phyloP scores from a whole-genome alignment of 2,329 filamentous ascomycete species.

The Fusarium hainanense region DNA sequence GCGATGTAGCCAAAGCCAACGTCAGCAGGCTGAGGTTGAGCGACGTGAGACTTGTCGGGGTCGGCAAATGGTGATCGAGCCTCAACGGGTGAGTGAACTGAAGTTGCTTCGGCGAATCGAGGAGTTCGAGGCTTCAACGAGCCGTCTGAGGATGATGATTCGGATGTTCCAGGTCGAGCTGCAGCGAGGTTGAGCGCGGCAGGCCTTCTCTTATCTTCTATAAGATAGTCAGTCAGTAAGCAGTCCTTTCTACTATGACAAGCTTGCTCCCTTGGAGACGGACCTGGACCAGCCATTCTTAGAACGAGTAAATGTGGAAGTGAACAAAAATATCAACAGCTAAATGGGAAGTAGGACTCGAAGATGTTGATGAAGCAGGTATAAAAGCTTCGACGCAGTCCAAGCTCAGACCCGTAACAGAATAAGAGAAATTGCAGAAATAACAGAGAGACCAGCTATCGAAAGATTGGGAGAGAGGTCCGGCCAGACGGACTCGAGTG shows the following conservation, averaged over 20 bases:
- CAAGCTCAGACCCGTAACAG: slow-evolving; percentile 37
- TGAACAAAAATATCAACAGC: slow-evolving; percentile 19
- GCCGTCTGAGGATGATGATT: slow-evolving; percentile 63
- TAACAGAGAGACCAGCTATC: slow-evolving; percentile 67
- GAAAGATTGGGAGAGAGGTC: slow-evolving; percentile 55
- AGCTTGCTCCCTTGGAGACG: slow-evolving; percentile 29
- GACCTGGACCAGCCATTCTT: slow-evolving; percentile 57
- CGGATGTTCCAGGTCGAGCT: slow-evolving; percentile 60
- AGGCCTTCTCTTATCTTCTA: slow-evolving; percentile 68
- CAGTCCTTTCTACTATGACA: background rate
- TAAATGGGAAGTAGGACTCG: slow-evolving; percentile 18
- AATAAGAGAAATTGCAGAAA: slow-evolving; percentile 53
- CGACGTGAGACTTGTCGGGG: slow-evolving; percentile 63
- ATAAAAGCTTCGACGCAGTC: slow-evolving; percentile 46
- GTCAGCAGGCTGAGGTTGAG: slow-evolving; percentile 80
- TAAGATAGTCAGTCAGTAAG: slow-evolving; percentile 41
- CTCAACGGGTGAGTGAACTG: slow-evolving; percentile 81
- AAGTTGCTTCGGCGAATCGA: slow-evolving; percentile 83
- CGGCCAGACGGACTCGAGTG: slow-evolving; percentile 51
- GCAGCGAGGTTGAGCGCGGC: slow-evolving; percentile 65
- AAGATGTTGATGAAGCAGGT: slow-evolving; percentile 21
- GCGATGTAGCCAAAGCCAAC: slow-evolving; percentile 93
- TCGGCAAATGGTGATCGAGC: slow-evolving; percentile 68
- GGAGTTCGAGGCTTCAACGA: slow-evolving; percentile 78
- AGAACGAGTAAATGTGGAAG: slow-evolving; percentile 31